Percentiles rank a stretch among this genome's conserved stretches.
phyloP scores from a whole-genome alignment of 805 yeast genomes.

The Yamadazyma sp. region DNA sequence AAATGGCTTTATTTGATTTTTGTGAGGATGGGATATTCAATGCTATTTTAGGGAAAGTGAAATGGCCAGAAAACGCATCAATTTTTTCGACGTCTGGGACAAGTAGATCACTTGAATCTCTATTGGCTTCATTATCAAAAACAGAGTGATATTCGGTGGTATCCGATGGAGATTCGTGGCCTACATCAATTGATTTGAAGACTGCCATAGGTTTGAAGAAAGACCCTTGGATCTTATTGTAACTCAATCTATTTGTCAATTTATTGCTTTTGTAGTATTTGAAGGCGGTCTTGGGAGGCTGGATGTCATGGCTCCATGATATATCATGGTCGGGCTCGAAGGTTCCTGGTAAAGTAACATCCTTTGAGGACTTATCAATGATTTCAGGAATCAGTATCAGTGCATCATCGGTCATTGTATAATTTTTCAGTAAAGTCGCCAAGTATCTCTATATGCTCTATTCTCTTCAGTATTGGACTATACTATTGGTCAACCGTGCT shows the following conservation, averaged over 20 bases:
- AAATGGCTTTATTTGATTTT: constrained; percentile 6
- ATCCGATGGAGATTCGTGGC: constrained; percentile 13
- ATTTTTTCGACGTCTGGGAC: constrained; percentile 7
- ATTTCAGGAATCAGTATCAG: no score
- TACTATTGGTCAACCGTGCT: no score
- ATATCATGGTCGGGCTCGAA: constrained; percentile 1
- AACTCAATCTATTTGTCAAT: constrained; percentile 6
- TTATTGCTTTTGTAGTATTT: constrained; percentile 17
- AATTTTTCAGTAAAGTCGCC: no score
- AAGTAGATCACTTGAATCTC: not conserved
- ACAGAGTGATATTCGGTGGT: constrained; percentile 1
- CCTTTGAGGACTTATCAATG: no score
- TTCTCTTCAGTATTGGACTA: no score
- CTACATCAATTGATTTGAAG: constrained; percentile 22
- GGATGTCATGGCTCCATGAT: constrained; percentile 29
- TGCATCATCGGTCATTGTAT: no score
- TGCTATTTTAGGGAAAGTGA: constrained; percentile 22
- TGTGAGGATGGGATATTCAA: constrained; percentile 19
- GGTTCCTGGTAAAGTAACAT: no score
- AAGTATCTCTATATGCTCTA: no score
- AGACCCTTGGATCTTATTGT: constrained; percentile 3
- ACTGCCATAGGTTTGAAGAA: constrained; percentile 20
- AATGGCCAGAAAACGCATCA: constrained; percentile 27
- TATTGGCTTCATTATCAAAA: constrained; percentile 1
- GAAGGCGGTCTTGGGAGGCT: constrained; percentile 25